Conservation (phyloP, 768 basidiomycete species). For the Hydnum rufescens region DNA sequence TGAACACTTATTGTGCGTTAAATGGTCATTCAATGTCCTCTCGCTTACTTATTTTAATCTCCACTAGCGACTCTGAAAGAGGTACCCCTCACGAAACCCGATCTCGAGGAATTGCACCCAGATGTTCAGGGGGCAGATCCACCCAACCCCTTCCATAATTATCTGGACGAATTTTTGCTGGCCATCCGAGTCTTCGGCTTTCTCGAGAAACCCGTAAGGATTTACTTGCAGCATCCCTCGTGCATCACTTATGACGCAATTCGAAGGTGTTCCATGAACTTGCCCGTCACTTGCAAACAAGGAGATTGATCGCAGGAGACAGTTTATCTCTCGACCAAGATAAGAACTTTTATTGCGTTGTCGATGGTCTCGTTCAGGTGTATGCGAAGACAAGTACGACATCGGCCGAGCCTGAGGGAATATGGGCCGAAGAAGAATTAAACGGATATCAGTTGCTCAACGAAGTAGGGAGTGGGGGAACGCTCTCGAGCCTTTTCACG, state of each 20-base stretch:
- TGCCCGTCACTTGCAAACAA: conserved; percentile 85
- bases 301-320: conserved; percentile 89
- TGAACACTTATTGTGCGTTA: conserved; percentile 22
- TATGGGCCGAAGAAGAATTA: conserved; percentile 77
- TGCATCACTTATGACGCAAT: not conserved
- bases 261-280: conserved; percentile 86
- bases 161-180: conserved; percentile 90
- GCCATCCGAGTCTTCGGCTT: conserved; percentile 96
- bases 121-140: conserved; percentile 58
- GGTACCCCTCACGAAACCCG: conserved; percentile 61
- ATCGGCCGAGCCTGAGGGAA: conserved; percentile 19
- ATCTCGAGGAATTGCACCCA: conserved; percentile 75
- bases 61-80: conserved; percentile 42
- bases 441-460: conserved; percentile 94
- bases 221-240: not conserved
- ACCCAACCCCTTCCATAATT: conserved; percentile 70
- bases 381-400: conserved; percentile 39
- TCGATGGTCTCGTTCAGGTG: conserved; percentile 94
- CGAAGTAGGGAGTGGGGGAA: conserved; percentile 90
- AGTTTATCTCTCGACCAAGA: conserved; percentile 79
- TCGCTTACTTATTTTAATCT: conserved; percentile 24
- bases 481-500: conserved; percentile 86
- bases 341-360: conserved; percentile 93
- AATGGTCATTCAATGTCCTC: conserved; percentile 27
- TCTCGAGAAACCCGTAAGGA: conserved; percentile 82